phyloP scores from a whole-genome alignment of 768 basidiomycete species.

The Pisolithus microcarpus region DNA sequence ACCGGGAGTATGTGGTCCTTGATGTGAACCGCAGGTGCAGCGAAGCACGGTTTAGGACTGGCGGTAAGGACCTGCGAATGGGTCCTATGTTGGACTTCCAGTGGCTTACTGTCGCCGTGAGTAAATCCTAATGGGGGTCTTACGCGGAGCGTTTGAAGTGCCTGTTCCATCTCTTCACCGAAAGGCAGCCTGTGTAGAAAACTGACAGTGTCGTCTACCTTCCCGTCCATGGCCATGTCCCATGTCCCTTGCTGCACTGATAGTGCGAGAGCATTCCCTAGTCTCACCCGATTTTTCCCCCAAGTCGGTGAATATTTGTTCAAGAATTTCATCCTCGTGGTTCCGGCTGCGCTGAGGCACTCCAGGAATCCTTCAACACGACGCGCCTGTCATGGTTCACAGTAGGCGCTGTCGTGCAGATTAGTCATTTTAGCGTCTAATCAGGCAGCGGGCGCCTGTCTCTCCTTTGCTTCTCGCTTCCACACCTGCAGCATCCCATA shows the following conservation, averaged over 20 bases:
- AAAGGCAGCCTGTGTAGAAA: neutral
- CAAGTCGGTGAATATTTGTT: neutral
- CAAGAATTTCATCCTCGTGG: neutral
- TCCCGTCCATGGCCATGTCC: neutral
- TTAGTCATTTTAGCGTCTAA: neutral
- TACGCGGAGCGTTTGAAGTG: neutral
- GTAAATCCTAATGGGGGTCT: neutral
- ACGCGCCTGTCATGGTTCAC: neutral
- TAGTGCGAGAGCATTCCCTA: neutral
- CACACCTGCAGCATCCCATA: no score
- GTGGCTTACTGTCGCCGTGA: neutral
- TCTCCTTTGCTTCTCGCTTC: neutral
- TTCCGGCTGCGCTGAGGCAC: neutral
- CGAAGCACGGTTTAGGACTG: no score
- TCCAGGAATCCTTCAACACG: constrained; percentile 4
- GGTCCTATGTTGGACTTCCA: neutral
- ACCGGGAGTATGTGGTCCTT: no score
- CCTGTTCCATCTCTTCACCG: no score
- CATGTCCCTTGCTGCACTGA: neutral
- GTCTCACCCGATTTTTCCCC: neutral
- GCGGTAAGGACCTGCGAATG: no score
- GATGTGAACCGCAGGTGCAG: no score
- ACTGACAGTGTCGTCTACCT: neutral
- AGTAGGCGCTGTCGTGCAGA: neutral
- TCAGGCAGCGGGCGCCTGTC: neutral